Base-by-base conservation (phyloP, 1,284 basidiomycete genomes). In the Fomitopsis betulina region DNA sequence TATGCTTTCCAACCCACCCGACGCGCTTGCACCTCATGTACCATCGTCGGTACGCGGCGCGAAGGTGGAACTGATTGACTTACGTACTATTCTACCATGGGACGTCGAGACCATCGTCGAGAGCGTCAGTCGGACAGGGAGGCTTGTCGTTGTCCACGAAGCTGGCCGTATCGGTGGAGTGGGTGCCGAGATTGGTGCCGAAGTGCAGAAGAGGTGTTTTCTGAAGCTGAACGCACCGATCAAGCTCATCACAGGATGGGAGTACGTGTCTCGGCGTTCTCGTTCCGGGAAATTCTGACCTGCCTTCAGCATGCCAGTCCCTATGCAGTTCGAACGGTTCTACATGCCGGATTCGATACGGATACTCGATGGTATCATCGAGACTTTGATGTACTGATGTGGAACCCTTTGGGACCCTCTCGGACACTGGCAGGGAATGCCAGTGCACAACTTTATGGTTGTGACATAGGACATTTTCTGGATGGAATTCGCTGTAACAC, bases 141-240 rank as follows among this genome's bases (percentile, higher is more conserved):
- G 93, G 27, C 78, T 94, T 57, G 86, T 96, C n/a, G 80, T 96
- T 53, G 93, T 96, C 12, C 94, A 96, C 68, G 94, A 96, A 72
- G 94, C 94, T 3, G 87, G 92, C 1, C 82, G 85, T 68, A 92
- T 89, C 3, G 91, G 85, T 3, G 90, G 94, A 30, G 89, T 88
- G n/a, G 93, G 93, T 8, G 88, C 87, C 21, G 93, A 96, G 68
- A 89, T 96, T 50, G 86, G 87, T 12, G 91, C 93, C 0, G 91
- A 95, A 72, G 79, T 96, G 9, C 91, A 93, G 73, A 88, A 90
- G 70, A 77, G 87, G 58, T 93, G 91, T 64, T 96, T 96, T 75
- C 78, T 96, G 67, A 89, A 88, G 70, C 74, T 96, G 57, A 84
- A 93, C 60, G 94, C 94, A 3, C 94, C 94, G 0, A 87, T 96